phyloP scores from a whole-genome alignment of 2,329 filamentous ascomycete species.

The Hirsutella minnesotensis region DNA sequence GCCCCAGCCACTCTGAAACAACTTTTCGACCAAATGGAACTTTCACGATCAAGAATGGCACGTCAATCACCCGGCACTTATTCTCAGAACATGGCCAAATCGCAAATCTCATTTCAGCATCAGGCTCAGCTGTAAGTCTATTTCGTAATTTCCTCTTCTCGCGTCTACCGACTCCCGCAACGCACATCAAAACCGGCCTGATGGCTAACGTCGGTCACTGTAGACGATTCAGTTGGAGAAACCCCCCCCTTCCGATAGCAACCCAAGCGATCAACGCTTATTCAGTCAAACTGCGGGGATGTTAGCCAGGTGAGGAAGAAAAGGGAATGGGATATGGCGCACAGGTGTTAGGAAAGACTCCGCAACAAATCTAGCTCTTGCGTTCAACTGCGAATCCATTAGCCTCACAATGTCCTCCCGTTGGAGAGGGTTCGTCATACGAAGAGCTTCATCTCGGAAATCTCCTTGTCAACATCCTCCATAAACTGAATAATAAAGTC shows the following conservation, averaged over 20 bases:
- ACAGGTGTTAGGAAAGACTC: constrained; percentile 97
- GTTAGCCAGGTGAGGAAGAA: not conserved
- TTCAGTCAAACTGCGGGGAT: constrained; percentile 20
- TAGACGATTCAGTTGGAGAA: too few species aligned
- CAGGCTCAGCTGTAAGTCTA: not conserved
- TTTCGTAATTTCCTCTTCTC: not conserved
- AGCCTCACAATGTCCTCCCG: constrained; percentile 3
- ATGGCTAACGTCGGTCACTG: not conserved
- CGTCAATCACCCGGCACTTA: too few species aligned
- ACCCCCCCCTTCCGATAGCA: too few species aligned
- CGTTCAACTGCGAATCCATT: constrained; percentile 60
- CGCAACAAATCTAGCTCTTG: constrained; percentile 90
- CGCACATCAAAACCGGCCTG: not conserved
- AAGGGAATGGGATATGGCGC: constrained; percentile 12
- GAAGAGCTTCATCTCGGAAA: constrained; percentile 99
- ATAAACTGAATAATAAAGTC: constrained; percentile 99
- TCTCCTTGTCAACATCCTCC: constrained; percentile 99
- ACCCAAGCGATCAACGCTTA: too few species aligned
- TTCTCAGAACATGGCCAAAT: not conserved
- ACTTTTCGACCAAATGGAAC: too few species aligned
- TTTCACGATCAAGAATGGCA: too few species aligned
- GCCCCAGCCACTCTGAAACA: too few species aligned
- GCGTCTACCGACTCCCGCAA: not conserved
- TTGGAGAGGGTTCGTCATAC: constrained; percentile 33
- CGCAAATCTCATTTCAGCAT: not conserved